A percentile compares a stretch with the other conserved stretches of the same genome.
Conservation (phyloP, 2,329 filamentous ascomycete genomes). For the Trichoderma koningiopsis region DNA sequence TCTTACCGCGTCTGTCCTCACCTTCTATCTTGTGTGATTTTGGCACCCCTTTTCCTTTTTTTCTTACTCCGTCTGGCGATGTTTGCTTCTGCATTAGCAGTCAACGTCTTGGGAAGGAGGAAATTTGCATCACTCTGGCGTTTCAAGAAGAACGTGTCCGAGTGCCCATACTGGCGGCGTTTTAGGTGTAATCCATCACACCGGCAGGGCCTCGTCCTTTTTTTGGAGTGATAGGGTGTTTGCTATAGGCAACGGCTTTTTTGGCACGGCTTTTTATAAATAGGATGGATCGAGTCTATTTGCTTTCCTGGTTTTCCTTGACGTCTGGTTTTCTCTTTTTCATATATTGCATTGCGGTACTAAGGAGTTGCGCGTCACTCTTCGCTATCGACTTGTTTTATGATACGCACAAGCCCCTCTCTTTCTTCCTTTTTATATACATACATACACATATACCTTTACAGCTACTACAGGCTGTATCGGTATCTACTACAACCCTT, state of each 20-base stretch:
- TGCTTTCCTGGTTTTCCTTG: slow-evolving; percentile 26
- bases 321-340: slow-evolving; percentile 26
- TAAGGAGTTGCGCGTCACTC: slow-evolving; percentile 3
- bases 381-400: not conserved
- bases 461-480: slow-evolving; percentile 17
- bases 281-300: slow-evolving; percentile 26
- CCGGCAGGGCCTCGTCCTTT: slow-evolving; percentile 23
- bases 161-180: slow-evolving; percentile 22
- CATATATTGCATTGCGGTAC: slow-evolving; percentile 31
- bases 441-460: not conserved
- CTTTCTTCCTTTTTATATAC: not conserved
- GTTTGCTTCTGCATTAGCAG: slow-evolving; percentile 16
- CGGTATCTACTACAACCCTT: slow-evolving; percentile 12
- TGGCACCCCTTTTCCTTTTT: not conserved
- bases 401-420: not conserved
- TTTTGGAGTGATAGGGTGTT: slow-evolving; percentile 19
- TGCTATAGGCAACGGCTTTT: slow-evolving; percentile 24
- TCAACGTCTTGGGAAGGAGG: slow-evolving; percentile 15
- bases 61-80: not conserved
- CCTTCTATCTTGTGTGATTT: not conserved
- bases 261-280: slow-evolving; percentile 28
- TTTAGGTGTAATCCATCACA: slow-evolving; percentile 24
- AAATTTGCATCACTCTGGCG: slow-evolving; percentile 1
- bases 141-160: slow-evolving; percentile 2
- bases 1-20: not conserved